Conservation (phyloP, 768 basidiomycete genomes). For the Termitomyces eurrhizus region DNA sequence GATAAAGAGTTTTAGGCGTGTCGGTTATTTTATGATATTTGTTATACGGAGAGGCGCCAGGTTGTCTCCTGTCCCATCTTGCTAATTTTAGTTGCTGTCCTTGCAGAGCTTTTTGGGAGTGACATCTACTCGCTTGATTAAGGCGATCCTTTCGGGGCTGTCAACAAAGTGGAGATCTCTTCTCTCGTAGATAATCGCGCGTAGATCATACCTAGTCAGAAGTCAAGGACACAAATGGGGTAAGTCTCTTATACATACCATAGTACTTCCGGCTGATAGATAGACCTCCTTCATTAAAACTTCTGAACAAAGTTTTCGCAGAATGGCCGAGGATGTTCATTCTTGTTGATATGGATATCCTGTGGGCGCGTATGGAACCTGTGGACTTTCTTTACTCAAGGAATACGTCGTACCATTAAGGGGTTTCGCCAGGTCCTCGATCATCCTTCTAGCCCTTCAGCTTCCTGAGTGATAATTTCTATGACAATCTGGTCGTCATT, state of each 20-base stretch:
- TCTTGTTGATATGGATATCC: background rate
- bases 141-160: background rate
- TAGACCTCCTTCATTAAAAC: background rate
- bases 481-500: background rate
- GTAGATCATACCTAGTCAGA: background rate
- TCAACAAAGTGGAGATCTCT: background rate
- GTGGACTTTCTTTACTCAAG: background rate
- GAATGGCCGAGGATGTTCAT: background rate
- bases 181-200: background rate
- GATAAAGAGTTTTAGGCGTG: background rate
- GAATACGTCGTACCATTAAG: background rate
- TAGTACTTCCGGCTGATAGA: background rate
- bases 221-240: background rate
- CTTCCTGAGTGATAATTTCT: background rate
- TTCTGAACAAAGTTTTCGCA: no score
- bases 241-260: background rate
- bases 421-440: background rate
- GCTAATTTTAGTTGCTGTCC: background rate
- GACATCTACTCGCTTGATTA: background rate
- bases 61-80: background rate
- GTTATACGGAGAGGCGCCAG: background rate
- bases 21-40: background rate
- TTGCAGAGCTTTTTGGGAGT: no score
- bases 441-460: background rate
- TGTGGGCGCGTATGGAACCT: background rate